A percentile compares a stretch with the other conserved stretches of the same genome.
Conservation (phyloP, 2,329 filamentous ascomycete species). For the Endoconidiophora polonica region DNA sequence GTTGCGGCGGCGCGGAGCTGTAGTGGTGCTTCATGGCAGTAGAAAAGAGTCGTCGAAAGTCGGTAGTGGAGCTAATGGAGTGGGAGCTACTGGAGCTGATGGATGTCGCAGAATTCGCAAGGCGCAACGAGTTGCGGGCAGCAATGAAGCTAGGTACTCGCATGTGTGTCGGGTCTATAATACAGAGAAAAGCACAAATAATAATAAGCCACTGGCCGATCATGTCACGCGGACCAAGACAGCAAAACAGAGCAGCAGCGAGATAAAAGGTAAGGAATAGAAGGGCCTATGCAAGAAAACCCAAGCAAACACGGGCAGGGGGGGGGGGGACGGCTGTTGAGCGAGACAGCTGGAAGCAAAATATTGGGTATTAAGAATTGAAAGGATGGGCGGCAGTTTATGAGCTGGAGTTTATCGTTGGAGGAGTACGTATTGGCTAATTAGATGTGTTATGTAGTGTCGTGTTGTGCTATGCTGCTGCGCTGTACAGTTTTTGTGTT, state of each 20-base stretch:
- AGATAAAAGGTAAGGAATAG: conserved; percentile 1
- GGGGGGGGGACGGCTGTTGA: neutral
- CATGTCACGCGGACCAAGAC: conserved; percentile 8
- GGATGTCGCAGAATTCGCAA: conserved; percentile 6
- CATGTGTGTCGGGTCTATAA: conserved; percentile 13
- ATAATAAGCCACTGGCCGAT: conserved; percentile 13
- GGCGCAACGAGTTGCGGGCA: conserved; percentile 13
- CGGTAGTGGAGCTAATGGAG: conserved; percentile 1
- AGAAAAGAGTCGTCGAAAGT: conserved; percentile 7
- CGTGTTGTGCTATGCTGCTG: neutral
- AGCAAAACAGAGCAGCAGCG: neutral
- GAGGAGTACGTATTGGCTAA: neutral
- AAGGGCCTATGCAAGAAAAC: conserved; percentile 1
- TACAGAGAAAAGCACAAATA: conserved; percentile 11
- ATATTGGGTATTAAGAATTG: too few species aligned
- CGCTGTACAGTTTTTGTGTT: neutral
- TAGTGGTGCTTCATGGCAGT: conserved; percentile 8
- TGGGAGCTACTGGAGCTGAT: neutral
- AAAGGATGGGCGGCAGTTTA: too few species aligned
- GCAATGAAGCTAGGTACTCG: conserved; percentile 12
- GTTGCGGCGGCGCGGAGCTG: neutral
- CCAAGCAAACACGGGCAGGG: neutral
- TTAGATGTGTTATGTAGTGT: neutral
- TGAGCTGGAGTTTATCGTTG: neutral
- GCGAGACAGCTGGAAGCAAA: too few species aligned